phyloP scores from a whole-genome alignment of 108 stramenopile genomes.

The Mayamaea pseudoterrestris region DNA sequence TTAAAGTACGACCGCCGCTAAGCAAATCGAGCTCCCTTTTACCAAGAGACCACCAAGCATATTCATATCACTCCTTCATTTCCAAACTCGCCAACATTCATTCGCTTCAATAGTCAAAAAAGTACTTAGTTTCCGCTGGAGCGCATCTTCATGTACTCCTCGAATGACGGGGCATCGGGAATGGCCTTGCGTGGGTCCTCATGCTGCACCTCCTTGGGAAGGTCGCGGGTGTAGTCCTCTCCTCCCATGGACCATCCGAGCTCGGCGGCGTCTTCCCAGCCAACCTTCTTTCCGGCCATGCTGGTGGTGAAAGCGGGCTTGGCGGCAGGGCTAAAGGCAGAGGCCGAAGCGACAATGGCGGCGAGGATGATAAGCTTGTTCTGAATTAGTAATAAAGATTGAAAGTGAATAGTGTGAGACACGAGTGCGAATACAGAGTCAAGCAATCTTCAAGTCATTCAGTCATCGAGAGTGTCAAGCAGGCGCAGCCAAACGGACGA shows the following conservation, averaged over 20 bases:
- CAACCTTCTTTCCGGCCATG: conserved; percentile 4
- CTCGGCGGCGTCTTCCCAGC: conserved; percentile 8
- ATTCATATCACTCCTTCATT: too few relatives aligned
- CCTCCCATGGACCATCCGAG: conserved; percentile 41
- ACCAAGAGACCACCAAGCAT: too few relatives aligned
- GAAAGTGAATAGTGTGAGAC: background rate
- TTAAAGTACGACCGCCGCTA: too few relatives aligned
- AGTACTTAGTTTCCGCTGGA: conserved; percentile 1
- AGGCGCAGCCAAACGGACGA: too few relatives aligned
- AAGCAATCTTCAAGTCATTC: too few relatives aligned
- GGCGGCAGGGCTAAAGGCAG: conserved; percentile 12
- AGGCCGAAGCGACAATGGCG: conserved; percentile 10
- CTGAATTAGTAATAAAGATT: background rate
- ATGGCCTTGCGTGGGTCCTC: conserved; percentile 78
- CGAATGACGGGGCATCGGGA: conserved; percentile 68
- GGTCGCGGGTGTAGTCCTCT: conserved; percentile 72
- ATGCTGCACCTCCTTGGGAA: conserved; percentile 45
- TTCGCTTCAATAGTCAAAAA: background rate
- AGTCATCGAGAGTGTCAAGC: too few relatives aligned
- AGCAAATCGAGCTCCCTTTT: too few relatives aligned
- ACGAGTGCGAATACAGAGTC: too few relatives aligned
- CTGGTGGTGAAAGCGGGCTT: conserved; percentile 4
- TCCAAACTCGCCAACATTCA: background rate
- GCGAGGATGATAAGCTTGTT: conserved; percentile 7
- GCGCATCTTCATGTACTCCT: conserved; percentile 78